phyloP scores from a whole-genome alignment of 2,329 filamentous ascomycete genomes.

The Periglandula ipomoeae region DNA sequence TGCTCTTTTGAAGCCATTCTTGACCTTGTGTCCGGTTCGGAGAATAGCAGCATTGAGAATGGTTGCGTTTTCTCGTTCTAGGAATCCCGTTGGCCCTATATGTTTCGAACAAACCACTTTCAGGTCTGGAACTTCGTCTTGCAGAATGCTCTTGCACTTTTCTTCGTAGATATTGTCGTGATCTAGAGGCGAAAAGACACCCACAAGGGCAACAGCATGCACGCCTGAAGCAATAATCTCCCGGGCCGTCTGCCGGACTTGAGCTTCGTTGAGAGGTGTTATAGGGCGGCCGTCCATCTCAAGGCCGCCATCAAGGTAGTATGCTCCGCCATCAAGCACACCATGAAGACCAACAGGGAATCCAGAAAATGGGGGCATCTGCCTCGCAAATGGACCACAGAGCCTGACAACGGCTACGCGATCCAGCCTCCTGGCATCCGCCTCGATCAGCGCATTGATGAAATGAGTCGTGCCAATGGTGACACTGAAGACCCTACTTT shows the following conservation, averaged over 20 bases:
- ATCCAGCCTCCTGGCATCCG: conserved; percentile 31
- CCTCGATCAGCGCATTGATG: conserved; percentile 39
- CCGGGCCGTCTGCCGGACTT: conserved; percentile 25
- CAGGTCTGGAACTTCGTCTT: conserved; percentile 23
- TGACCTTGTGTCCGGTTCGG: conserved; percentile 35
- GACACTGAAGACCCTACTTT: conserved; percentile 32
- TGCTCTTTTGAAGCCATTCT: conserved; percentile 36
- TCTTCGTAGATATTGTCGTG: conserved; percentile 31
- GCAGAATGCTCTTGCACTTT: conserved; percentile 27
- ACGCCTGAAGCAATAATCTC: conserved; percentile 27
- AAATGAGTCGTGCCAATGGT: conserved; percentile 43
- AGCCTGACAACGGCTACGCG: conserved; percentile 37
- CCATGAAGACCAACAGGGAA: conserved; percentile 30
- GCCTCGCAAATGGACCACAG: conserved; percentile 33
- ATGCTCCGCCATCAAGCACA: conserved; percentile 31
- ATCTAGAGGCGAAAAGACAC: conserved; percentile 38
- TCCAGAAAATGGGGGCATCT: conserved; percentile 36
- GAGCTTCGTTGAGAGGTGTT: conserved; percentile 23
- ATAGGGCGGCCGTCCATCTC: conserved; percentile 41
- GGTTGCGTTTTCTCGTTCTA: conserved; percentile 43
- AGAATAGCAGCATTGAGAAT: conserved; percentile 46
- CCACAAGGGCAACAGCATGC: conserved; percentile 30
- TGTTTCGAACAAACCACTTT: conserved; percentile 33
- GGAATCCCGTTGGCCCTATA: conserved; percentile 33
- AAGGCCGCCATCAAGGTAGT: conserved; percentile 35